Base-by-base conservation (phyloP, 371 early-diverging fungal species). In the Apophysomyces trapeziformis region DNA sequence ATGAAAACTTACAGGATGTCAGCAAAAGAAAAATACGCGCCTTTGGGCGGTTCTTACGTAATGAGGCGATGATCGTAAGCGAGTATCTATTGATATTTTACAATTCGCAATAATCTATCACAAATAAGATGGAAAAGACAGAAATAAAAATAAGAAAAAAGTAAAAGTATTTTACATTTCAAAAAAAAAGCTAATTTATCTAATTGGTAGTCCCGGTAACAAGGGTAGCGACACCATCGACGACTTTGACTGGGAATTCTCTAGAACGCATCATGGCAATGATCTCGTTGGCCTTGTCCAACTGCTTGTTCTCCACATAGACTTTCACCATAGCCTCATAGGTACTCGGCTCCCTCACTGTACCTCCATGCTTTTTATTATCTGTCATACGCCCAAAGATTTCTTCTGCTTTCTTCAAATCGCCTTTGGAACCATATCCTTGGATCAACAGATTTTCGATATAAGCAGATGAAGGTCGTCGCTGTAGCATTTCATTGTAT, bases 371-470 rank as follows among this genome's bases (percentile, higher is more conserved):
- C 35, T 59, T 46, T 61, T 76, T 68, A 21, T 71, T 64, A 62
- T 86, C 82, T 36, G 57, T 36, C 83, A 84, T 85, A 16, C 61
- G 58, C n/a, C 77, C 66, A 65, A 84, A 87, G 5, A 81, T 68
- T 1, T 38, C 64, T 60, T 82, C 83, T 0, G 85, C 85, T 9
- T 81, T 70, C 36, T 60, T 67, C 50, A 85, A 61, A 32, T 78
- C 61, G 1, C 72, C 68, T 1, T 60, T 63, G 7, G 72, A 68
- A 7, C 83, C 84, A 61, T 73, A 82, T 6, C 87, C 86, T 39
- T 76, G 68, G 65, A 88, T 88, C 64, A 88, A 78, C 16, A 85
- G 73, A 66, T 88, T 88, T 69, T 88, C 87, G 62, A 88, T 88
- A 56, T 88, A 87, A 0, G 87, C 64, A 18, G 83, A 87, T 1